A percentile compares a stretch with the other conserved stretches of the same genome.
phyloP scores from a whole-genome alignment of 805 yeast genomes.

The Trichomonascus vanleenenianus region DNA sequence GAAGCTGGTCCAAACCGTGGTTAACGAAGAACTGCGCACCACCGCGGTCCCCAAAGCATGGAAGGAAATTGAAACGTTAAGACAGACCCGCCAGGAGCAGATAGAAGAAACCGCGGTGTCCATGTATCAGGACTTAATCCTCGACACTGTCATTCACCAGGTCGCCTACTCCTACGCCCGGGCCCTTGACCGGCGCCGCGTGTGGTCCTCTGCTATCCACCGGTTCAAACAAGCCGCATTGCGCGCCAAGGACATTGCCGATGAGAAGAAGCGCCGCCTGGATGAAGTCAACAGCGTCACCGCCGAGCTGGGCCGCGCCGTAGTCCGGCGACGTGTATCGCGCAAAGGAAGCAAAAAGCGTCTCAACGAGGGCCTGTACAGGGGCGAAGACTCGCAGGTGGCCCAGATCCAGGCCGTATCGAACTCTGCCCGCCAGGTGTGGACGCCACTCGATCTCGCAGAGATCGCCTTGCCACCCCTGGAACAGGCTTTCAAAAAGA shows the following conservation, averaged over 20 bases:
- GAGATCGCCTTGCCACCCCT: slow-evolving; percentile 27
- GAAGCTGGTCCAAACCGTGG: neutral
- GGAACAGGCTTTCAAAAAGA: slow-evolving; percentile 25
- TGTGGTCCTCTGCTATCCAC: slow-evolving; percentile 29
- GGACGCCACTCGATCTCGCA: slow-evolving; percentile 42
- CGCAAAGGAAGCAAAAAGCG: neutral
- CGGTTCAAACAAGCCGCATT: slow-evolving; percentile 29
- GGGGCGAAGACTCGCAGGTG: slow-evolving; percentile 16
- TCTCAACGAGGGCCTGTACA: slow-evolving; percentile 1
- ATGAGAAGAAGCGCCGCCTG: slow-evolving; percentile 31
- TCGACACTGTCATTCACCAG: slow-evolving; percentile 34
- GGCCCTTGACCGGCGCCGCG: slow-evolving; percentile 25
- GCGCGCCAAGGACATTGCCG: slow-evolving; percentile 19
- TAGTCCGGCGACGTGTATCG: neutral
- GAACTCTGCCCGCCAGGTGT: slow-evolving; percentile 28
- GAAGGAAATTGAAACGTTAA: neutral
- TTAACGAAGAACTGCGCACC: neutral
- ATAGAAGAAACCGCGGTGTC: slow-evolving; percentile 4
- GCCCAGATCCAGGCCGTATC: slow-evolving; percentile 19
- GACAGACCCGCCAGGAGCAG: neutral
- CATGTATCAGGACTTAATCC: slow-evolving; percentile 46
- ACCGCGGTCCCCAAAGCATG: neutral
- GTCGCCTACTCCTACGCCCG: slow-evolving; percentile 32
- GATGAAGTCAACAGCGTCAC: slow-evolving; percentile 31
- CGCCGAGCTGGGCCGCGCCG: slow-evolving; percentile 12